phyloP scores from a whole-genome alignment of 345 rosid genomes.

The Pseudoturritis turrita region DNA sequence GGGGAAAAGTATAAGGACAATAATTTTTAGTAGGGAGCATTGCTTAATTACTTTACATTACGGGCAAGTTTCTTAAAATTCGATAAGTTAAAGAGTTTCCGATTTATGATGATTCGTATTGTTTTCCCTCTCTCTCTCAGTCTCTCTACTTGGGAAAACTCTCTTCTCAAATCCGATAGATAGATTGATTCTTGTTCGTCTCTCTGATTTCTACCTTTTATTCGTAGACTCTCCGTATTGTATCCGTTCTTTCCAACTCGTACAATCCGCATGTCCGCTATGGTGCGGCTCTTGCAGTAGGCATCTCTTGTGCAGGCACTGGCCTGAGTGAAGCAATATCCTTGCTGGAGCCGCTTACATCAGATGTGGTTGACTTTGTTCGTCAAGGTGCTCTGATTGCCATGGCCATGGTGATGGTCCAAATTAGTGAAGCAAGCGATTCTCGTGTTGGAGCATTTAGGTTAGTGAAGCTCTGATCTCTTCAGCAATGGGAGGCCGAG shows the following conservation, averaged over 20 bases:
- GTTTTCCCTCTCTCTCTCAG: too few species aligned
- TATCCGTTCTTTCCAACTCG: constrained; percentile 85
- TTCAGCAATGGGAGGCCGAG: not conserved
- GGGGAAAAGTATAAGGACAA: too few species aligned
- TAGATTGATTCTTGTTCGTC: too few species aligned
- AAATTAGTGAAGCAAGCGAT: constrained; percentile 84
- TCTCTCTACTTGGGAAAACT: too few species aligned
- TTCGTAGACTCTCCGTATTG: constrained; percentile 96
- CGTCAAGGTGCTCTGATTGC: constrained; percentile 98
- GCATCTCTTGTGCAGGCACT: constrained; percentile 95
- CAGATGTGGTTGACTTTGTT: constrained; percentile 94
- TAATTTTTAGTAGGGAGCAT: too few species aligned
- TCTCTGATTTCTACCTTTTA: too few species aligned
- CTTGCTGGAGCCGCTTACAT: constrained; percentile 82
- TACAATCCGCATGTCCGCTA: constrained; percentile 95
- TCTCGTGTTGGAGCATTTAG: constrained; percentile 93
- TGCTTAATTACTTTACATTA: too few species aligned
- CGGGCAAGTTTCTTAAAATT: too few species aligned
- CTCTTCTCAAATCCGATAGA: too few species aligned
- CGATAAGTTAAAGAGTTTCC: too few species aligned
- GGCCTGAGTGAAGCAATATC: constrained; percentile 95
- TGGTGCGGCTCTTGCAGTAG: constrained; percentile 99
- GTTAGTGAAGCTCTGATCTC: constrained; percentile 28
- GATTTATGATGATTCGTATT: too few species aligned
- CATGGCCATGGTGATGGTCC: constrained; percentile 98